Conservation (phyloP, 2,329 filamentous ascomycete species). For the Xylariaceae sp. region DNA sequence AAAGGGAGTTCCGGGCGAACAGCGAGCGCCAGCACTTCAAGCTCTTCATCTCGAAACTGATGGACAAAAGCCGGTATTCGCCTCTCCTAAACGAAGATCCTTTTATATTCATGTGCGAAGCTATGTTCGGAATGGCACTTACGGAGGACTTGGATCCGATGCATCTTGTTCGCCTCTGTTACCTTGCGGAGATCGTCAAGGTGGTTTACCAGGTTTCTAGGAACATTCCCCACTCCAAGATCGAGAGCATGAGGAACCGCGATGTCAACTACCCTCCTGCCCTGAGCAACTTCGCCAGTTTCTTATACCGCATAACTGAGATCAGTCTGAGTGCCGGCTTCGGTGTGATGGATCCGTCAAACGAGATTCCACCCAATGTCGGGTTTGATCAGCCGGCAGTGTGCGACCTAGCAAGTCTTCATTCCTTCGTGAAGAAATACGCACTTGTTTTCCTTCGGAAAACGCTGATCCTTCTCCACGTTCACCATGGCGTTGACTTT, state of each 20-base stretch:
- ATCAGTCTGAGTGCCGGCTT: slow-evolving; percentile 40
- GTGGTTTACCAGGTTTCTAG: slow-evolving; percentile 58
- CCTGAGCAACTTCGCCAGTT: slow-evolving; percentile 51
- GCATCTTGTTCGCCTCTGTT: slow-evolving; percentile 79
- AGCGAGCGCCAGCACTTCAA: slow-evolving; percentile 69
- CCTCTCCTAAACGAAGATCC: slow-evolving; percentile 64
- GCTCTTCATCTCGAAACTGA: slow-evolving; percentile 61
- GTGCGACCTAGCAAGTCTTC: slow-evolving; percentile 49
- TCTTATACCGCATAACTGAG: slow-evolving; percentile 46
- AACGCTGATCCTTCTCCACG: slow-evolving; percentile 73
- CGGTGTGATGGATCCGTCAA: slow-evolving; percentile 30
- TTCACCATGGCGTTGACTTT: slow-evolving; percentile 85
- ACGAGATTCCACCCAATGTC: slow-evolving; percentile 35
- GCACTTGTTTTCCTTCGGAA: slow-evolving; percentile 89
- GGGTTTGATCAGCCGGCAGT: slow-evolving; percentile 54
- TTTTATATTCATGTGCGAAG: slow-evolving; percentile 78
- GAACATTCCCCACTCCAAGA: slow-evolving; percentile 47
- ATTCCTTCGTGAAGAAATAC: slow-evolving; percentile 68
- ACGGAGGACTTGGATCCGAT: slow-evolving; percentile 67
- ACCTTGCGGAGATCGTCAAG: slow-evolving; percentile 85
- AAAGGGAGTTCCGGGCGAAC: slow-evolving; percentile 60
- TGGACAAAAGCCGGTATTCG: slow-evolving; percentile 40
- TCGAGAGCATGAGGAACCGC: slow-evolving; percentile 41
- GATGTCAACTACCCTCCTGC: slow-evolving; percentile 39
- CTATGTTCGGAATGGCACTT: slow-evolving; percentile 63